A percentile compares a stretch with the other conserved stretches of the same genome.
Conservation (phyloP, 345 rosid species). For the Lagerstroemia speciosa region DNA sequence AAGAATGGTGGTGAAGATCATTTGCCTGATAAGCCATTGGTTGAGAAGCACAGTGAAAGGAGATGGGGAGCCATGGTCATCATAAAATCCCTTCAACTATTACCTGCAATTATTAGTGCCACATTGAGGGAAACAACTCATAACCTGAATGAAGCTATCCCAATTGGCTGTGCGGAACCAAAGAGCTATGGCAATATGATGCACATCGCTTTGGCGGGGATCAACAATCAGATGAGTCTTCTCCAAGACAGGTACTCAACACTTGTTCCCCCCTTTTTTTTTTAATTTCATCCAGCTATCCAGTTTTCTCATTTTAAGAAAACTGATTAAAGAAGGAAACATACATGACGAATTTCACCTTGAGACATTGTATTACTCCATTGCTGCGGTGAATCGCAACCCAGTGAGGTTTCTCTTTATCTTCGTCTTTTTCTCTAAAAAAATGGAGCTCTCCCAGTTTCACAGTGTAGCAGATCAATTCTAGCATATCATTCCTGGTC, state of each 20-base stretch:
- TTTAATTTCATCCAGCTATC: not conserved
- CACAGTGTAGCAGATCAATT: not conserved
- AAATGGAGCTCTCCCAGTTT: not conserved
- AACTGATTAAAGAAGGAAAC: not conserved
- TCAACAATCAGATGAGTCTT: slow-evolving; percentile 96
- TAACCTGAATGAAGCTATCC: slow-evolving; percentile 32
- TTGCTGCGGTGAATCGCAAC: not conserved
- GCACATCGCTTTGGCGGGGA: slow-evolving; percentile 92
- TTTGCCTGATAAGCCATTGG: slow-evolving; percentile 32
- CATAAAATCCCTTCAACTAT: slow-evolving; percentile 83
- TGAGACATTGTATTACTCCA: not conserved
- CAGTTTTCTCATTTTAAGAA: not conserved
- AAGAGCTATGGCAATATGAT: slow-evolving; percentile 76
- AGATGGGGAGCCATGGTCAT: slow-evolving; percentile 99
- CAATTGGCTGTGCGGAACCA: slow-evolving; percentile 32
- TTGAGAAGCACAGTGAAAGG: slow-evolving; percentile 65
- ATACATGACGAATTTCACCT: not conserved
- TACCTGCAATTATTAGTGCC: slow-evolving; percentile 62
- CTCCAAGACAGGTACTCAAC: slow-evolving; percentile 86
- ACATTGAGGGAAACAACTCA: slow-evolving; percentile 73
- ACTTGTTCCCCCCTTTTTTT: not conserved
- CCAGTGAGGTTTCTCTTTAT: not conserved
- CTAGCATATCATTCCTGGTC: not conserved
- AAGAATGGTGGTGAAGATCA: slow-evolving; percentile 53
- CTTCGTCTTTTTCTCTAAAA: not conserved